These are phyloP conservation scores for Trametes villosa DNA, from an alignment of 768 basidiomycete genomes.

Conservation along the genomic window DNA sequence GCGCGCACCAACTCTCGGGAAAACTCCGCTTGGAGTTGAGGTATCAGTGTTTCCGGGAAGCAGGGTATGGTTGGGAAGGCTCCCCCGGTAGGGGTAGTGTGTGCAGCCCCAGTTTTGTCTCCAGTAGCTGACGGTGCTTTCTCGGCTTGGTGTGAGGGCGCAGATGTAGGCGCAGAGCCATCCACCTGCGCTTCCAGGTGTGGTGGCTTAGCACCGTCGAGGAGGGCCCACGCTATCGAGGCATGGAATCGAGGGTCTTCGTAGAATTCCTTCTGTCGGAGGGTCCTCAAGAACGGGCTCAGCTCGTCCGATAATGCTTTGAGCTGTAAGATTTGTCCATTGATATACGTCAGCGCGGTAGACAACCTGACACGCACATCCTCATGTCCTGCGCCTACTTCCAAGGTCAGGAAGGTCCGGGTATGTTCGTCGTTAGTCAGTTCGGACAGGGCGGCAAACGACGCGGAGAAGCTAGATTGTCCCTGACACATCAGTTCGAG, in stretches of 20 bases:
- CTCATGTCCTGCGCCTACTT: constrained; percentile 82
- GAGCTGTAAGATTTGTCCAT: constrained; percentile 49
- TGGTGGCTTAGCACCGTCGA: constrained; percentile 39
- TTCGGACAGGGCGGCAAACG: constrained; percentile 73
- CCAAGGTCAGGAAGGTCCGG: constrained; percentile 77
- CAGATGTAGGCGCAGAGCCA: neutral
- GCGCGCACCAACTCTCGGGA: constrained; percentile 44
- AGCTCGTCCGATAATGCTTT: constrained; percentile 56
- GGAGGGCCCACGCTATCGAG: constrained; percentile 86
- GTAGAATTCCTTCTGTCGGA: constrained; percentile 85
- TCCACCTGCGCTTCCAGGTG: neutral
- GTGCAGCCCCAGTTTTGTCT: neutral
- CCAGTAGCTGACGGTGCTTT: neutral
- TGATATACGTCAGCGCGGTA: no score
- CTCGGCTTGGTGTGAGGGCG: neutral
- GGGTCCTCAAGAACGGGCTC: constrained; percentile 55
- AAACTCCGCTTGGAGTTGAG: constrained; percentile 53
- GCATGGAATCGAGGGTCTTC: constrained; percentile 81
- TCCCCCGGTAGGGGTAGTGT: neutral
- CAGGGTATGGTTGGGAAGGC: constrained; percentile 52
- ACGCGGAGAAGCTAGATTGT: constrained; percentile 67
- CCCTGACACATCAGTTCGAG: neutral
- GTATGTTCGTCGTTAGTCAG: constrained; percentile 82
- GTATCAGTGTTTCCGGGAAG: constrained; percentile 54
- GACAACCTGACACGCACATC: constrained; percentile 53